Evolutionary conservation across 177 flowering plant species (phyloP).

Genomic region (Tripterygium wilfordii): DNA sequence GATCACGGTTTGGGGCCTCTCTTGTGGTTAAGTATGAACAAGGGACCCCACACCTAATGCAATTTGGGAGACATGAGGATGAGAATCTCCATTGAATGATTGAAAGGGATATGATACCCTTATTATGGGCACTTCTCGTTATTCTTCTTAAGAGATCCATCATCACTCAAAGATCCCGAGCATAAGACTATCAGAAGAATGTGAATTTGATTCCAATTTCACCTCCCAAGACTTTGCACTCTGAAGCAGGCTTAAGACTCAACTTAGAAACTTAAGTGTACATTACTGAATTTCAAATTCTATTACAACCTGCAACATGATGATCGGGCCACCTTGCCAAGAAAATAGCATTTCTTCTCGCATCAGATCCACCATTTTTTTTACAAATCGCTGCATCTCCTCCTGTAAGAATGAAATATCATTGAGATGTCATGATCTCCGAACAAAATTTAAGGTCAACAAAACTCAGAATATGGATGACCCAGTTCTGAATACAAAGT

Average conservation of each 20-base stretch:
- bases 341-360: constrained; percentile 66
- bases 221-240: neutral
- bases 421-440: neutral
- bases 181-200: neutral
- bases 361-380: constrained; percentile 81
- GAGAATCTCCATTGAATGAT: neutral
- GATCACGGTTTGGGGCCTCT: too few relatives aligned
- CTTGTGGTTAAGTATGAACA: neutral
- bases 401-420: constrained; percentile 26
- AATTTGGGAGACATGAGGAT: neutral
- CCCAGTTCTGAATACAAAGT: too few relatives aligned
- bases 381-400: constrained; percentile 86
- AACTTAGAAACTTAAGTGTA: neutral
- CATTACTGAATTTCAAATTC: neutral
- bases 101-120: neutral
- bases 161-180: neutral
- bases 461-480: neutral
- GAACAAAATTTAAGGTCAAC: neutral
- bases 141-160: neutral
- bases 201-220: neutral
- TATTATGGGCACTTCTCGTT: neutral
- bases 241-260: neutral
- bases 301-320: constrained; percentile 75
- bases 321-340: constrained; percentile 99
- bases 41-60: too few relatives aligned